Conservation (phyloP, 148 eudicot species). For the Cornus suecica region DNA sequence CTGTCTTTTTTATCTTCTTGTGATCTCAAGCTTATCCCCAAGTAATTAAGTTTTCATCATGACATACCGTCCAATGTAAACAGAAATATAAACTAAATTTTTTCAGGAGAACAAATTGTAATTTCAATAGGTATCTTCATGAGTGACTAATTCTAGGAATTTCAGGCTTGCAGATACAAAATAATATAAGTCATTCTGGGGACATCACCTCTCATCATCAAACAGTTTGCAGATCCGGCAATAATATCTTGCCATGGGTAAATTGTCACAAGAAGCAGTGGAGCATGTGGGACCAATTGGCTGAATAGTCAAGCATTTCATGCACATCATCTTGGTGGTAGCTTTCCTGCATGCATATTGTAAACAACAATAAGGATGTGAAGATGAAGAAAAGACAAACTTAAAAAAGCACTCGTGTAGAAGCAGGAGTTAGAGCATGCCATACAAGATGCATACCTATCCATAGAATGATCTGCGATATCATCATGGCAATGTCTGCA, state of each 20-base stretch:
- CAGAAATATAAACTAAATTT: neutral
- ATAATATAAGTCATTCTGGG: slow-evolving; percentile 8
- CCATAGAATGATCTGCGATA: slow-evolving; percentile 62
- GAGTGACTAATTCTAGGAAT: no score
- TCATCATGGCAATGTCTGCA: slow-evolving; percentile 95
- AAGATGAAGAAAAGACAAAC: slow-evolving; percentile 6
- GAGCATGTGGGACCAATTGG: slow-evolving; percentile 67
- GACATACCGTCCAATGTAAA: neutral
- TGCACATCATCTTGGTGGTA: slow-evolving; percentile 87
- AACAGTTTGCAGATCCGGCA: slow-evolving; percentile 88
- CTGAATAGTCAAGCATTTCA: slow-evolving; percentile 83
- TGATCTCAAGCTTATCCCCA: neutral
- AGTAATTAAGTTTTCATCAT: neutral
- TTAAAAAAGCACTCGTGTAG: slow-evolving; percentile 11
- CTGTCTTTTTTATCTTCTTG: neutral
- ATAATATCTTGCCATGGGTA: slow-evolving; percentile 81
- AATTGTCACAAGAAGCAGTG: slow-evolving; percentile 55
- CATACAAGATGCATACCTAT: slow-evolving; percentile 62
- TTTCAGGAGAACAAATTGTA: neutral
- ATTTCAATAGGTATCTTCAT: neutral
- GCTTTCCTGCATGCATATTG: slow-evolving; percentile 59
- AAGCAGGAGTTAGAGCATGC: slow-evolving; percentile 1
- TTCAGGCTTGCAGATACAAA: neutral
- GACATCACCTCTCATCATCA: slow-evolving; percentile 80
- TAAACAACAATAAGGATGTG: neutral